Conservation (phyloP, 352 stramenopile genomes). For the Phytophthora pluvialis region DNA sequence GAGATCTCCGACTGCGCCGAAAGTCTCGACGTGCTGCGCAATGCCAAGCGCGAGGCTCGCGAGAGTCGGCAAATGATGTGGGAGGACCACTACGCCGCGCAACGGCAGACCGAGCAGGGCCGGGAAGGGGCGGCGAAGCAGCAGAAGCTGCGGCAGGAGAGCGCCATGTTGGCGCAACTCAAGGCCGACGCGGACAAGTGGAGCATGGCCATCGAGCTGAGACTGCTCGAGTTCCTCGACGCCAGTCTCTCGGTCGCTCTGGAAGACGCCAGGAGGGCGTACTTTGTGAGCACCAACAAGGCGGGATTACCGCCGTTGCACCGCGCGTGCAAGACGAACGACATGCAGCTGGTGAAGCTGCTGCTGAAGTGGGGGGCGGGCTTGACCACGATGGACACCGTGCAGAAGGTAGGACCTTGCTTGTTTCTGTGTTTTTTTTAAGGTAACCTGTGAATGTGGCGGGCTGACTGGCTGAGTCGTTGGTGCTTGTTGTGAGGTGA, state of each 20-base stretch:
- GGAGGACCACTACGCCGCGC: slow-evolving; percentile 59
- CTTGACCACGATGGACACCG: slow-evolving; percentile 42
- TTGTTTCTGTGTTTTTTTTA: background rate
- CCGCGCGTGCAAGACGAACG: slow-evolving; percentile 55
- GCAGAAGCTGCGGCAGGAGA: slow-evolving; percentile 64
- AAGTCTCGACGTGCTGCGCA: slow-evolving; percentile 47
- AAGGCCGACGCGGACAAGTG: slow-evolving; percentile 66
- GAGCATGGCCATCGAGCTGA: slow-evolving; percentile 75
- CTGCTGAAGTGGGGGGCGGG: slow-evolving; percentile 47
- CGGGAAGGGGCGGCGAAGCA: slow-evolving; percentile 25
- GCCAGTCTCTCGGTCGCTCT: slow-evolving; percentile 38
- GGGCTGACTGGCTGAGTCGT: background rate
- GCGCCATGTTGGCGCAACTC: slow-evolving; percentile 55
- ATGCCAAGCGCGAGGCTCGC: slow-evolving; percentile 55
- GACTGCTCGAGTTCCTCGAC: slow-evolving; percentile 48
- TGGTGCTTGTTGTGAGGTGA: background rate
- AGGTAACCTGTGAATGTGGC: too few species aligned
- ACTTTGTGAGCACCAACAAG: slow-evolving; percentile 50
- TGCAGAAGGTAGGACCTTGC: slow-evolving; percentile 36
- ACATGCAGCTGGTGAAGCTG: slow-evolving; percentile 48
- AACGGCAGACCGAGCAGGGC: slow-evolving; percentile 33
- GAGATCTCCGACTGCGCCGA: slow-evolving; percentile 61
- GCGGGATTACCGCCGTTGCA: slow-evolving; percentile 64
- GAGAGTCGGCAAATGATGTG: slow-evolving; percentile 71
- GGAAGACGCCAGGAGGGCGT: slow-evolving; percentile 26